Conservation (phyloP, 768 basidiomycete species). For the Cyclocybe aegerita region DNA sequence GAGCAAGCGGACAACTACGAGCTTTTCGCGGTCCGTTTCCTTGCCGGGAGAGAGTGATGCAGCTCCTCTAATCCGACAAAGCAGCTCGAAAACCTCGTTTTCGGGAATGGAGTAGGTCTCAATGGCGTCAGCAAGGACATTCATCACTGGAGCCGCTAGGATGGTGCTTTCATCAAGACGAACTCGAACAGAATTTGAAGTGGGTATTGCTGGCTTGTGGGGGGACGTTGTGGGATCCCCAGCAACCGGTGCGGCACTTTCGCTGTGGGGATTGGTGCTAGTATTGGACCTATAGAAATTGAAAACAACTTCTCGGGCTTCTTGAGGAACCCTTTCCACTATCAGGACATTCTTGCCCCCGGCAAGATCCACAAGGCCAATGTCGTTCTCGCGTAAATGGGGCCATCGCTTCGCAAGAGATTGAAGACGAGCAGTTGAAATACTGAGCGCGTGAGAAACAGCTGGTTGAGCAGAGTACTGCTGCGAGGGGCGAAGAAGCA, state of each 20-base stretch:
- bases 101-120: slow-evolving; percentile 70
- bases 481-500: slow-evolving; percentile 90
- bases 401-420: slow-evolving; percentile 87
- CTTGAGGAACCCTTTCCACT: slow-evolving; percentile 63
- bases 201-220: slow-evolving; percentile 36
- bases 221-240: slow-evolving; percentile 45
- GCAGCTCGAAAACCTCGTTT: slow-evolving; percentile 83
- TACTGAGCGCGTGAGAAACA: slow-evolving; percentile 79
- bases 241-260: slow-evolving; percentile 47
- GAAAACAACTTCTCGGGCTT: slow-evolving; percentile 79
- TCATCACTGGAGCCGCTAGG: slow-evolving; percentile 64
- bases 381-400: slow-evolving; percentile 74
- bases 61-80: slow-evolving; percentile 85
- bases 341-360: slow-evolving; percentile 49
- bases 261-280: slow-evolving; percentile 37
- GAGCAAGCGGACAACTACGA: slow-evolving; percentile 78
- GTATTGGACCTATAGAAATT: slow-evolving; percentile 73
- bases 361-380: slow-evolving; percentile 74
- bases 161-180: slow-evolving; percentile 64
- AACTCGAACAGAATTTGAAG: slow-evolving; percentile 56
- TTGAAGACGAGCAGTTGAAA: slow-evolving; percentile 77
- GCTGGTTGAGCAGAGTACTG: slow-evolving; percentile 91
- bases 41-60: slow-evolving; percentile 59
- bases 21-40: slow-evolving; percentile 69
- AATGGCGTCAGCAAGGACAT: slow-evolving; percentile 72